A percentile compares a stretch with the other conserved stretches of the same genome.
Conservation (phyloP, 192 early-diverging fungal genomes). For the Podila clonocystis region DNA sequence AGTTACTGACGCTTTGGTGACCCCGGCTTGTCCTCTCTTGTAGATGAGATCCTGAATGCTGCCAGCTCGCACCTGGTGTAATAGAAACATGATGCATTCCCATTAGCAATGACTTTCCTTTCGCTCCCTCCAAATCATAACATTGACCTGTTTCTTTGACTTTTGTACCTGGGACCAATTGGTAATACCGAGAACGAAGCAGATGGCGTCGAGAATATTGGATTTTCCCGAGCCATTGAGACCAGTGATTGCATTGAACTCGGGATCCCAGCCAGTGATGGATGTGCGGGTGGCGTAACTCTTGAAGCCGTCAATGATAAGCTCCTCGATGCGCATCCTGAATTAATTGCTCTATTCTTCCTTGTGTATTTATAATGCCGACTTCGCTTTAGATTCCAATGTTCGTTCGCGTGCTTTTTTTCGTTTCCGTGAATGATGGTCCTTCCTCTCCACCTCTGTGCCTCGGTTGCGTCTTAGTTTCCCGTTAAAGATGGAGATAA, state of each 20-base stretch:
- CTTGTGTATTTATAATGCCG: too few species aligned
- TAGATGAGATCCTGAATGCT: slow-evolving; percentile 97
- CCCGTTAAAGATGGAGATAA: too few species aligned
- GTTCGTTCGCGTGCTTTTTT: too few species aligned
- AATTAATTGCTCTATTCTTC: too few species aligned
- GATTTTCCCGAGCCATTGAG: slow-evolving; percentile 98
- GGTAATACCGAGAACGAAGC: slow-evolving; percentile 97
- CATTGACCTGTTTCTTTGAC: neutral
- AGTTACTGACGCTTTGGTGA: slow-evolving; percentile 97
- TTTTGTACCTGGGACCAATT: slow-evolving; percentile 84
- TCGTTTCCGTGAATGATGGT: too few species aligned
- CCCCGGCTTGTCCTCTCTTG: slow-evolving; percentile 98
- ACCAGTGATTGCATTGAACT: slow-evolving; percentile 99
- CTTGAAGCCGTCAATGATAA: slow-evolving; percentile 99
- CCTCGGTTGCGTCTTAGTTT: too few species aligned
- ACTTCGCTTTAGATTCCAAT: too few species aligned
- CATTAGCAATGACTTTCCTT: neutral
- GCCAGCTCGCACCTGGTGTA: slow-evolving; percentile 83
- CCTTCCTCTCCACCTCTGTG: too few species aligned
- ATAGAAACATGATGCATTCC: neutral
- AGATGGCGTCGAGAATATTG: slow-evolving; percentile 98
- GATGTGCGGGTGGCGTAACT: slow-evolving; percentile 96
- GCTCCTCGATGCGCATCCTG: slow-evolving; percentile 90
- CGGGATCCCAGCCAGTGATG: slow-evolving; percentile 97
- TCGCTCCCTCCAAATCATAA: neutral